These are phyloP conservation scores for Aspergillus sparsus DNA, from an alignment of 495 filamentous ascomycete genomes.

Conservation along the genomic window DNA sequence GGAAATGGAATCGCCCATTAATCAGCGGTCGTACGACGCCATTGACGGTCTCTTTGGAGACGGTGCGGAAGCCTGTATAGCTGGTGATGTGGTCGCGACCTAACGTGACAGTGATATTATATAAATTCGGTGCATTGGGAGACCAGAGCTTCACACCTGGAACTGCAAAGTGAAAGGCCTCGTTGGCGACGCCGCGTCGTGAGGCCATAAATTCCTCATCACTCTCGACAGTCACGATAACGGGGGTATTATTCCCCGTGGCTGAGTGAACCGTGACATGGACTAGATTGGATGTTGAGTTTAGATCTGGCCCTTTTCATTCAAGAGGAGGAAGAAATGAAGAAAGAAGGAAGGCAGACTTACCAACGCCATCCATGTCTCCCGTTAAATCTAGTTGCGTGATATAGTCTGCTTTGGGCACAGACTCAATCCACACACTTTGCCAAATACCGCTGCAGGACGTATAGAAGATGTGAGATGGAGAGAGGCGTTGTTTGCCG, in stretches of 20 bases:
- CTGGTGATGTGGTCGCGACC: slow-evolving; percentile 56
- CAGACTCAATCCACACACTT: slow-evolving; percentile 65
- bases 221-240: slow-evolving; percentile 48
- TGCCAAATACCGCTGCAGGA: slow-evolving; percentile 74
- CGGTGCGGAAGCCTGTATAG: slow-evolving; percentile 68
- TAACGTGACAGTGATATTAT: slow-evolving; percentile 59
- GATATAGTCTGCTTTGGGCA: slow-evolving; percentile 52
- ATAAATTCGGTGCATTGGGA: slow-evolving; percentile 60
- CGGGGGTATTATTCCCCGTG: slow-evolving; percentile 27
- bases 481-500: slow-evolving; percentile 61
- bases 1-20: slow-evolving; percentile 65
- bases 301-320: slow-evolving; percentile 17
- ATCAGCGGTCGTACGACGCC: slow-evolving; percentile 62
- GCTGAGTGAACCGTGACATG: slow-evolving; percentile 51
- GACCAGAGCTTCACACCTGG: slow-evolving; percentile 58
- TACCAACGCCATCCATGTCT: slow-evolving; percentile 61
- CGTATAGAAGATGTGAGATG: slow-evolving; percentile 68
- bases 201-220: slow-evolving; percentile 42
- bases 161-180: slow-evolving; percentile 54
- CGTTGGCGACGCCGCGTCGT: slow-evolving; percentile 42
- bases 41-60: slow-evolving; percentile 52
- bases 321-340: background rate
- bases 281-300: slow-evolving; percentile 34
- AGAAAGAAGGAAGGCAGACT: slow-evolving; percentile 8
- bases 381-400: slow-evolving; percentile 55